Percentiles rank a stretch among this genome's conserved stretches.
Evolutionary conservation across 768 basidiomycete genomes (phyloP).

Genomic region (Mycena epipterygia): DNA sequence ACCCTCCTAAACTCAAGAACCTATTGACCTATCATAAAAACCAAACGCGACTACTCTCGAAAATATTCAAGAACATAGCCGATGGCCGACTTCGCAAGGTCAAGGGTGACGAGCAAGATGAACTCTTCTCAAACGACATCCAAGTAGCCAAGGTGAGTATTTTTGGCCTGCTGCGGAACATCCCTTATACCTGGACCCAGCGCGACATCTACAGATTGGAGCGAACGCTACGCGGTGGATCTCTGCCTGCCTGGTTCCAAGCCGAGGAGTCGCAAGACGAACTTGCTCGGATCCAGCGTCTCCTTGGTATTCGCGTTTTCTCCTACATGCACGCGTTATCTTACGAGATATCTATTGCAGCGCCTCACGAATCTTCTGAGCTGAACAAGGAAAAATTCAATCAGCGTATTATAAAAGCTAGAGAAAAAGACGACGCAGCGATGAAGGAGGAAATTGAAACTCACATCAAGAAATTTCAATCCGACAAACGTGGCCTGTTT

Average conservation of each 20-base stretch:
- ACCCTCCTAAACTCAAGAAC: neutral
- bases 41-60: constrained; percentile 10
- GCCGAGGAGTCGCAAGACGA: constrained; percentile 11
- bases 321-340: neutral
- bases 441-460: constrained; percentile 1
- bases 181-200: constrained; percentile 1
- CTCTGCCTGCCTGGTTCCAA: constrained; percentile 2
- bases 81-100: neutral
- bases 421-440: neutral
- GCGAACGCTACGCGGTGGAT: constrained; percentile 8
- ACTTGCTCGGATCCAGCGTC: constrained; percentile 1
- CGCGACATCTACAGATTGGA: constrained; percentile 1
- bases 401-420: neutral
- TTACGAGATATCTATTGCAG: neutral
- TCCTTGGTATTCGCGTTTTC: neutral
- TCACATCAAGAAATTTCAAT: constrained; percentile 1
- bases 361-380: neutral
- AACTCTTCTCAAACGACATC: neutral
- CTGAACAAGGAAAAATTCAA: neutral
- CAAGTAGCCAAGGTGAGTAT: neutral
- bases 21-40: constrained; percentile 15
- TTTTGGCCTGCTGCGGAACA: neutral
- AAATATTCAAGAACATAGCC: constrained; percentile 13
- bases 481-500: neutral
- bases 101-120: neutral